Base-by-base conservation (phyloP, 768 basidiomycete species). In the Termitomyces sp. region DNA sequence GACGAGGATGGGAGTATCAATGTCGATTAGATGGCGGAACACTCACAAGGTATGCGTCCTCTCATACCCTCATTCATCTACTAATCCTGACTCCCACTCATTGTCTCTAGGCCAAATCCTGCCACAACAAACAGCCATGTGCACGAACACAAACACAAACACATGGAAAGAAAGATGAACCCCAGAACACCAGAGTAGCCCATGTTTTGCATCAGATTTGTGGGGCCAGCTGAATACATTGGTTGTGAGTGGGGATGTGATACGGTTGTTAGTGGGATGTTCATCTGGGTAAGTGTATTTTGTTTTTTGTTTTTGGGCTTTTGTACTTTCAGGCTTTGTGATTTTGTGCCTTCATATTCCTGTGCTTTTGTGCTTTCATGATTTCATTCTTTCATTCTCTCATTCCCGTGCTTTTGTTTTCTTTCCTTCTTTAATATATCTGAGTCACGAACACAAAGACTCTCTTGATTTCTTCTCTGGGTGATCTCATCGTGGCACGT, bases 211-310 rank as follows among this genome's bases (percentile, higher is more conserved):
- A 2, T 88, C 90, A 0, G 81, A 85, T 56, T 96, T 96, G 1
- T 98, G 94, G 92, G 95, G 96, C 0, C 92, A 96, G 70, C 85
- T 87, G 2, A 85, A 86, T 53, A 79, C 92, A 7, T 76, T 97
- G 5, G 86, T 96, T 20, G 90, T 98, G 24, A 94, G 90, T 62
- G 96, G 92, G 96, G 95, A 4, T 97, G 96, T 68, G 96, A 99
- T 70, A 90, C 95, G 66, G 84, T 85, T 48, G 76, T 99, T 18
- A 80, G 90, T 98, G 96, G 96, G 94, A 97, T 69, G 84, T 90
- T 8, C 80, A 84, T 86, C 91, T 18, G 95, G 95, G 90, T 96
- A 68, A 52, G 86, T 28, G 28, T 28, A n/a, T n/a, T n/a, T n/a
- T n/a, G n/a, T 28, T 28, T 28, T 28, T 28, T 4, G 28, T 28